A percentile compares a stretch with the other conserved stretches of the same genome.
phyloP scores from a whole-genome alignment of 129 eudicot species.

The Flaveria ramosissima region DNA sequence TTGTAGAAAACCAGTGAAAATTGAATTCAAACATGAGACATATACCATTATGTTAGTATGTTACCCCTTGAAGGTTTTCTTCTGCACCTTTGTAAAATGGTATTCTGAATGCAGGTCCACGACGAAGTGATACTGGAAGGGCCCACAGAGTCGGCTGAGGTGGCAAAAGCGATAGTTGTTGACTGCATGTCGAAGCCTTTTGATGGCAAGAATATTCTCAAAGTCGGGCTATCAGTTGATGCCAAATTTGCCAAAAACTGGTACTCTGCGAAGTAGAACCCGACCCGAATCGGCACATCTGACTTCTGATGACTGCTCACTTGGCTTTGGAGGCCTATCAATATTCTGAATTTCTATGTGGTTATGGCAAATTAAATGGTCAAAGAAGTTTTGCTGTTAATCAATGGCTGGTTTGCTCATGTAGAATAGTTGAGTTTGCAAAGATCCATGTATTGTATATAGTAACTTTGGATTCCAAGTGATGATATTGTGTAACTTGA shows the following conservation, averaged over 20 bases:
- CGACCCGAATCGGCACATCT: not conserved
- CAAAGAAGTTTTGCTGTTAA: not conserved
- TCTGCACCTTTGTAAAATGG: not conserved
- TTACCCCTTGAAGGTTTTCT: too few species aligned
- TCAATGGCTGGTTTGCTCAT: constrained; percentile 5
- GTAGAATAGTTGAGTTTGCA: constrained; percentile 3
- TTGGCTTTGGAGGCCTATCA: not conserved
- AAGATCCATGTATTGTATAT: constrained; percentile 9
- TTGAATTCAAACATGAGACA: too few species aligned
- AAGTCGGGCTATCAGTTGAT: constrained; percentile 45
- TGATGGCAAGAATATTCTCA: constrained; percentile 69
- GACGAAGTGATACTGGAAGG: constrained; percentile 98
- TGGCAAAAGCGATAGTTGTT: constrained; percentile 84
- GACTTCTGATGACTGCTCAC: constrained; percentile 8
- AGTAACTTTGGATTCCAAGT: not conserved
- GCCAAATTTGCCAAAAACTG: constrained; percentile 52
- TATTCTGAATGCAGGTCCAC: constrained; percentile 70
- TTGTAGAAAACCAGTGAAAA: too few species aligned
- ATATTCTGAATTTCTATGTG: not conserved
- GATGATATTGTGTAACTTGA: constrained; percentile 5
- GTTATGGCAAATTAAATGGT: not conserved
- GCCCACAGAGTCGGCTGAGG: constrained; percentile 89
- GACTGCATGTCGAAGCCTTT: constrained; percentile 85
- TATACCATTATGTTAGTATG: too few species aligned
- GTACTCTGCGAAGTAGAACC: constrained; percentile 84